These are phyloP conservation scores for Vinca minor DNA, from an alignment of 257 asterid genomes.

Conservation along the genomic window DNA sequence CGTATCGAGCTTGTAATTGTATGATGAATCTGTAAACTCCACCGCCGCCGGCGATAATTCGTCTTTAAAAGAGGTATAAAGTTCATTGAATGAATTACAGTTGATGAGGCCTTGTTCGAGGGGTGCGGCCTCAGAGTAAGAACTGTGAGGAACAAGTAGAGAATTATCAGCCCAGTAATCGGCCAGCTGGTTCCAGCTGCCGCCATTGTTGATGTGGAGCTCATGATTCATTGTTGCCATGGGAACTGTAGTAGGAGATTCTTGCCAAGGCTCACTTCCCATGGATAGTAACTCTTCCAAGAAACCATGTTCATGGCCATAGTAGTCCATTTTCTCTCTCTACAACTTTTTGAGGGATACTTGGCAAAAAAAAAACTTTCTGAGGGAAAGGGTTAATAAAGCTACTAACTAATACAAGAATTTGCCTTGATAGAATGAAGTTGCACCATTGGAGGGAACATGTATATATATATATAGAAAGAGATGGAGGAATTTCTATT, in stretches of 20 bases:
- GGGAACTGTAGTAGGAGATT: slow-evolving; percentile 13
- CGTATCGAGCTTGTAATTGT: slow-evolving; percentile 17
- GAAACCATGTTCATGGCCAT: slow-evolving; percentile 23
- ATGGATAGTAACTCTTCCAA: no score
- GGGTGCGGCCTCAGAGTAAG: slow-evolving; percentile 20
- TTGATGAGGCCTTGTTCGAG: slow-evolving; percentile 23
- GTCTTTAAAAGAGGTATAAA: slow-evolving; percentile 30
- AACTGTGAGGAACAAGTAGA: slow-evolving; percentile 3
- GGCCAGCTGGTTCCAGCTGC: slow-evolving; percentile 4
- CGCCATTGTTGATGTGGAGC: slow-evolving; percentile 18
- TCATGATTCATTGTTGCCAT: slow-evolving; percentile 15
- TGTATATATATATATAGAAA: background rate
- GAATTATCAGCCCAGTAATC: background rate
- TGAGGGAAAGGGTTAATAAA: background rate
- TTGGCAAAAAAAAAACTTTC: no score
- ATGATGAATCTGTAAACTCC: slow-evolving; percentile 25
- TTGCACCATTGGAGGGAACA: slow-evolving; percentile 12
- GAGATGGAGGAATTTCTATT: no score
- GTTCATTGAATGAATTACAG: no score
- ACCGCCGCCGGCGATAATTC: slow-evolving; percentile 33
- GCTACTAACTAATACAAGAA: background rate
- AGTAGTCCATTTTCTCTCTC: slow-evolving; percentile 41
- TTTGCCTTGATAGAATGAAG: slow-evolving; percentile 22
- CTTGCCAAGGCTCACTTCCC: no score
- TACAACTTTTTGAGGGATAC: slow-evolving; percentile 12